These are phyloP conservation scores for Stygiomarasmius scandens DNA, from an alignment of 1,284 basidiomycete species.

Conservation along the genomic window DNA sequence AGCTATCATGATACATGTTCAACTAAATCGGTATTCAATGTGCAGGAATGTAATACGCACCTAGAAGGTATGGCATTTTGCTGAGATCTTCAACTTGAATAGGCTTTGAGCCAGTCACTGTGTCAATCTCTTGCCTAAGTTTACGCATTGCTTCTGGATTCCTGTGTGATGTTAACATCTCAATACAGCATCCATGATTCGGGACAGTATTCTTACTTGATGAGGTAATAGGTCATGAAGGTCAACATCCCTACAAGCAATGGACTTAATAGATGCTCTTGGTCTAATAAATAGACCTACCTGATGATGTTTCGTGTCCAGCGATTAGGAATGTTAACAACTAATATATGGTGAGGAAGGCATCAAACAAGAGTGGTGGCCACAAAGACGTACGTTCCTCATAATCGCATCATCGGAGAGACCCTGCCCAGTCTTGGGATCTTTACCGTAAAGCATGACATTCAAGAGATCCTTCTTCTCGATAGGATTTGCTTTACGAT, in stretches of 20 bases:
- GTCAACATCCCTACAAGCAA: not conserved
- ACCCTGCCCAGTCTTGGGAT: conserved; percentile 47
- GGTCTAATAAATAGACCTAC: conserved; percentile 17
- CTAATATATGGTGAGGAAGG: conserved; percentile 21
- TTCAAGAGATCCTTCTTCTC: conserved; percentile 49
- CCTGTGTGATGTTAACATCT: not conserved
- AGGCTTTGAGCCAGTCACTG: not conserved
- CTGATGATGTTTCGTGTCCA: conserved; percentile 54
- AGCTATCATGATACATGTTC: conserved; percentile 25
- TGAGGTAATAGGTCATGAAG: conserved; percentile 3
- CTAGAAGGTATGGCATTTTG: conserved; percentile 1
- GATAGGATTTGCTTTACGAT: conserved; percentile 38
- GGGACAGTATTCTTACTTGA: conserved; percentile 1
- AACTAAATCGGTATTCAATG: not conserved
- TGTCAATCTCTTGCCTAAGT: not conserved
- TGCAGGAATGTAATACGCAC: not conserved
- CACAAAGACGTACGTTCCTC: conserved; percentile 37
- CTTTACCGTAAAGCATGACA: conserved; percentile 45
- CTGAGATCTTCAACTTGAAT: not conserved
- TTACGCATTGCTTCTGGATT: conserved; percentile 2
- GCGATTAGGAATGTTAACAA: conserved; percentile 57
- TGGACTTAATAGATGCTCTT: too few species aligned
- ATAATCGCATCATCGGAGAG: conserved; percentile 48
- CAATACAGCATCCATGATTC: too few species aligned
- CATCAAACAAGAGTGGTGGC: not conserved